Evolutionary conservation across 768 basidiomycete genomes (phyloP), one percentile per base, ranked within the genome.

Genomic region (Pleurotus platypus): DNA sequence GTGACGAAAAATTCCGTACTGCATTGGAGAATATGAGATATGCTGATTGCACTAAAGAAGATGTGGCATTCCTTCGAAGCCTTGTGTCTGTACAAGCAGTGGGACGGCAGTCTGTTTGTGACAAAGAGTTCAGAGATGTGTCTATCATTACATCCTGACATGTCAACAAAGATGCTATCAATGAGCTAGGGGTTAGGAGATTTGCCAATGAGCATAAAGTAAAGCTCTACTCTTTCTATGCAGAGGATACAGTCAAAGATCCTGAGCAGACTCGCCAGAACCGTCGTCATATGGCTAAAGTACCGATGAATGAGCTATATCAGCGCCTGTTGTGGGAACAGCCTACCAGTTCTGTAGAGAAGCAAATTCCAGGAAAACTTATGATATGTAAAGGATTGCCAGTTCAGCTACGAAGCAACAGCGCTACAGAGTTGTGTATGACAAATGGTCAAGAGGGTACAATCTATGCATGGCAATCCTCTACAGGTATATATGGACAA

Each of bases 61-160:
- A 80, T 57, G 57, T 79, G 7, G 40, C 20, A 2, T 74, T 77
- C 57, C 57, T 79, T 4, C 26, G 58, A 7, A 63, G 64, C 7
- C 16, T 65, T 12, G 56, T 74, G 1, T 58, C 68, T 5, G 60
- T 62, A 1, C n/a, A 6, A 12, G 18, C n/a, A 13, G 22, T 20
- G 8, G 22, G 42, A 12, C 9, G 40, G 20, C 54, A 58, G 7
- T 54, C 16, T 26, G 37, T 72, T 16, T 45, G 48, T 35, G 50
- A 55, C 18, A 38, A 58, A 30, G 15, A 20, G 8, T 78, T 75
- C 55, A 35, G 67, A 26, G 58, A 73, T 64, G 63, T 73, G 1
- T 69, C 75, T 4, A 64, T 78, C 9, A 78, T 80, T 24, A 76
- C 73, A 2, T 63, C 67, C 4, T 57, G 60, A 15, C 77, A 76